Evolutionary conservation across 805 yeast genomes (phyloP).

Genomic region (Tetrapisispora fleetii): DNA sequence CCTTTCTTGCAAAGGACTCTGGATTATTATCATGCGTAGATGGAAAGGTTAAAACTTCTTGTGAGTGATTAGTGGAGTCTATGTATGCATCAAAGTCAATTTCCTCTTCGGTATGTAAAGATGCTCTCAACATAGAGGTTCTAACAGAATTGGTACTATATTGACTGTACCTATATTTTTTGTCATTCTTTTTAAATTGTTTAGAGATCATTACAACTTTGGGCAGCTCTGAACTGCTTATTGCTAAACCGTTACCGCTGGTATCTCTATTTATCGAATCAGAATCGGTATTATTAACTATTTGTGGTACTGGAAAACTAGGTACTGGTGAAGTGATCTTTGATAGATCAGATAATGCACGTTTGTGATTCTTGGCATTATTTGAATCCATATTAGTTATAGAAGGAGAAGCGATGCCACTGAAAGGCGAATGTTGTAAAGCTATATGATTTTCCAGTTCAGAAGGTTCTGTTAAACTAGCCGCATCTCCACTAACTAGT

Average conservation of each 20-base stretch:
- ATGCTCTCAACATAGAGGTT: neutral
- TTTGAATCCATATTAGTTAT: neutral
- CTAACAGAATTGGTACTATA: neutral
- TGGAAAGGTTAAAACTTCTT: slow-evolving; percentile 22
- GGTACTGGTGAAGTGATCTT: slow-evolving; percentile 1
- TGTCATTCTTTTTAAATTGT: neutral
- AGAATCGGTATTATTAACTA: neutral
- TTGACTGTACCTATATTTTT: neutral
- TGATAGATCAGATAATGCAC: slow-evolving; percentile 1
- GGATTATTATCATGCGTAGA: slow-evolving; percentile 44
- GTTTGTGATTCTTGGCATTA: neutral
- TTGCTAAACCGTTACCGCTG: neutral
- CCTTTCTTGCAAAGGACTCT: slow-evolving; percentile 32
- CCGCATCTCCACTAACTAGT: neutral
- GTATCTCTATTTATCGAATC: neutral
- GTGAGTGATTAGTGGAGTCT: slow-evolving; percentile 6
- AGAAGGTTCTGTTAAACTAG: neutral
- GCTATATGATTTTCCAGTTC: too few relatives aligned
- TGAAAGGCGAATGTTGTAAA: neutral
- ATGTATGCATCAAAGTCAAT: slow-evolving; percentile 3
- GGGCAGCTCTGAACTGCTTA: neutral
- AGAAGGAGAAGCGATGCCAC: neutral
- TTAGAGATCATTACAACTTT: slow-evolving; percentile 1
- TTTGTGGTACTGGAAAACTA: neutral
- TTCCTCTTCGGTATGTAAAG: neutral